Percentiles rank a stretch among this genome's conserved stretches.
Conservation (phyloP, 106 monocot species). For the Dactylorhiza incarnata region DNA sequence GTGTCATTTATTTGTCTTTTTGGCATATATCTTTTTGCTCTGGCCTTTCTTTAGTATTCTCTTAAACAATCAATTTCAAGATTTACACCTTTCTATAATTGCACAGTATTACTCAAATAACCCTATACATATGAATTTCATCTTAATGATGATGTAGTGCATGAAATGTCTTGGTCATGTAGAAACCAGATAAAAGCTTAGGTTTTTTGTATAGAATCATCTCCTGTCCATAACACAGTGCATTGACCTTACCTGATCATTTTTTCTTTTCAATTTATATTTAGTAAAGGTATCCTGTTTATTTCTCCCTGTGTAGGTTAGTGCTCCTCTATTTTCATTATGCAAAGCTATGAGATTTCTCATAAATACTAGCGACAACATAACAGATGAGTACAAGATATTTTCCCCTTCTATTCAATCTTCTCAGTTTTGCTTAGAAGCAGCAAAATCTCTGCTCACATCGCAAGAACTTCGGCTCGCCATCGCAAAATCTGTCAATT, state of each 20-base stretch:
- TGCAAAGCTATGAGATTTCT: constrained; percentile 69
- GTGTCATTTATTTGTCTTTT: constrained; percentile 6
- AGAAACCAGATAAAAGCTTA: neutral
- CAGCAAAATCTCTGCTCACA: constrained; percentile 34
- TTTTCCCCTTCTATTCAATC: constrained; percentile 32
- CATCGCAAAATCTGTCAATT: constrained; percentile 51
- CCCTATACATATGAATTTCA: neutral
- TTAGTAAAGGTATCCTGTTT: neutral
- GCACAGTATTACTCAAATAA: neutral
- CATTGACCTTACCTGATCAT: neutral
- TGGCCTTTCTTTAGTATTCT: neutral
- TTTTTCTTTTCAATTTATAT: too few species aligned
- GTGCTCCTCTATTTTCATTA: constrained; percentile 62
- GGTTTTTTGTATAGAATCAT: neutral
- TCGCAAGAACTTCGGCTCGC: constrained; percentile 39
- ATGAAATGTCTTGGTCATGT: neutral
- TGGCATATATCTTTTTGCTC: neutral
- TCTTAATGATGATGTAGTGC: neutral
- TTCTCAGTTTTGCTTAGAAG: constrained; percentile 25
- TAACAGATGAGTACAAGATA: constrained; percentile 15
- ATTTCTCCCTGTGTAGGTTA: constrained; percentile 54
- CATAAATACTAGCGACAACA: constrained; percentile 10
- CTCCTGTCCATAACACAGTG: neutral
- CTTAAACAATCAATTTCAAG: neutral
- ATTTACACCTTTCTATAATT: neutral